phyloP scores from a whole-genome alignment of 1,139 yeast genomes.

The Yamadazyma conglobata region DNA sequence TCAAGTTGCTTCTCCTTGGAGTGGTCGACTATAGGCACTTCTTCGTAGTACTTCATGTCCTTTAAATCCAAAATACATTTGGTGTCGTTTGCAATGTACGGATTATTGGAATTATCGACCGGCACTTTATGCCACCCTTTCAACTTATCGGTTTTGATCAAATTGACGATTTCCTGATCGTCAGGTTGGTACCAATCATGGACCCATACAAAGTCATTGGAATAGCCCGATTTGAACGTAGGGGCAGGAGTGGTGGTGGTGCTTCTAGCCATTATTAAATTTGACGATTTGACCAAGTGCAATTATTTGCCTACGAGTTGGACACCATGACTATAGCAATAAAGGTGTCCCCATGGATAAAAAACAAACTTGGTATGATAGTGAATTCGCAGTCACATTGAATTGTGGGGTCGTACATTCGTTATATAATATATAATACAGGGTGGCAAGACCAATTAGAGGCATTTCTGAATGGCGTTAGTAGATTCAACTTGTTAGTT shows the following conservation, averaged over 20 bases:
- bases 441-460: no score
- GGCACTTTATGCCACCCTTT: conserved; percentile 41
- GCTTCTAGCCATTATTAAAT: conserved; percentile 10
- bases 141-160: conserved; percentile 19
- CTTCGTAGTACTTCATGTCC: conserved; percentile 24
- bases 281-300: no score
- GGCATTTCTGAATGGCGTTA: no score
- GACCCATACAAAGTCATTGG: conserved; percentile 25
- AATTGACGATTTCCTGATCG: conserved; percentile 10
- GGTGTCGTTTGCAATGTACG: conserved; percentile 10
- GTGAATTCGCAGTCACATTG: no score
- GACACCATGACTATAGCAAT: no score
- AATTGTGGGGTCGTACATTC: conserved; percentile 1
- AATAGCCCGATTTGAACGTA: background rate
- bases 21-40: conserved; percentile 17
- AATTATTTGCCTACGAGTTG: no score
- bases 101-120: conserved; percentile 17
- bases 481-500: no score
- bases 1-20: conserved; percentile 8
- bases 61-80: conserved; percentile 30
- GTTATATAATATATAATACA: background rate
- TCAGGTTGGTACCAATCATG: conserved; percentile 41
- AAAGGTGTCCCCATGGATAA: no score
- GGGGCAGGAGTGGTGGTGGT: conserved; percentile 9
- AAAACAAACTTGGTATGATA: no score